These are phyloP conservation scores for Cryptococcus maquisensis DNA, from an alignment of 1,284 basidiomycete genomes.

Conservation along the genomic window DNA sequence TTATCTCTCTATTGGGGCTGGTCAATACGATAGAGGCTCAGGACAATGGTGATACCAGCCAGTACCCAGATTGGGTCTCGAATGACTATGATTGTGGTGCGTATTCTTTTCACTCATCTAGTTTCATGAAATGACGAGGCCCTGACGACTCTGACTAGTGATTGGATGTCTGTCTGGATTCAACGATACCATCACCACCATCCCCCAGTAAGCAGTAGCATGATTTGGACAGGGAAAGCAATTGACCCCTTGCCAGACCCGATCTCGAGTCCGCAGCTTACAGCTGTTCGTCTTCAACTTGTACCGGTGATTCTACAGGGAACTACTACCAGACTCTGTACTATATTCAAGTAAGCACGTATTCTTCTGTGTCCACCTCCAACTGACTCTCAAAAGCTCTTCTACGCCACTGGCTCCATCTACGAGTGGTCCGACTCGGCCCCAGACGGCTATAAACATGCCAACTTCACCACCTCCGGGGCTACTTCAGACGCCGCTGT, in stretches of 20 bases:
- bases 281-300: slow-evolving; percentile 15
- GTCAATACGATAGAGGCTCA: neutral
- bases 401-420: slow-evolving; percentile 27
- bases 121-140: no score
- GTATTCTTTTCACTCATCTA: neutral
- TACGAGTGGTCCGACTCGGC: slow-evolving; percentile 23
- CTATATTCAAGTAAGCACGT: slow-evolving; percentile 20
- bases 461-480: slow-evolving; percentile 4
- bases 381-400: slow-evolving; percentile 14
- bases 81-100: slow-evolving; percentile 31
- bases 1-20: neutral
- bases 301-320: slow-evolving; percentile 12
- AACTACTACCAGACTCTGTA: slow-evolving; percentile 28
- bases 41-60: neutral
- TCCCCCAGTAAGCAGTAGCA: slow-evolving; percentile 12
- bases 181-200: slow-evolving; percentile 16
- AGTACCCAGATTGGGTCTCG: slow-evolving; percentile 24
- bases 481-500: neutral
- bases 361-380: neutral
- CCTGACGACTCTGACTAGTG: slow-evolving; percentile 2
- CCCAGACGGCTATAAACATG: slow-evolving; percentile 16
- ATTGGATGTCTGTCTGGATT: slow-evolving; percentile 20
- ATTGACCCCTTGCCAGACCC: slow-evolving; percentile 1
- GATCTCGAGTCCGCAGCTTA: slow-evolving; percentile 10
- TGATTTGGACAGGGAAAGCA: neutral